Base-by-base conservation (phyloP, 2,329 filamentous ascomycete genomes). In the Aspergillus tamarii region DNA sequence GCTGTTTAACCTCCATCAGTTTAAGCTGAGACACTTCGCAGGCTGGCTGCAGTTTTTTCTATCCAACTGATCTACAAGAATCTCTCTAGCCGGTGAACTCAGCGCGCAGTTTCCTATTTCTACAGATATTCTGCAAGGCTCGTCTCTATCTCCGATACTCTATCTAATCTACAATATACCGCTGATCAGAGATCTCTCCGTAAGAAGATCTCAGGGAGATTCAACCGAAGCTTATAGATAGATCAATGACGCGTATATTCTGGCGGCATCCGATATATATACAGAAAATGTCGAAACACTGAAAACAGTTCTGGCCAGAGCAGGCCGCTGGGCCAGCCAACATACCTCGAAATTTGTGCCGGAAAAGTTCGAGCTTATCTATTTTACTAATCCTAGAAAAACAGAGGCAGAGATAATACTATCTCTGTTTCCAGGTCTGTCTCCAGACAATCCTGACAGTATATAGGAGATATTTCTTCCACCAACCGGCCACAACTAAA, bases 81-180 rank as follows among this genome's bases (percentile, higher is more conserved):
- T 67, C 0, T 58, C 46, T 2, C 28, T 67, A 2, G 59, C 23
- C 4, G 62, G 55, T 1, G 48, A 53, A 9, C 21, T 64, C 1
- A 62, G 48, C 16, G 8, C 1, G 12, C 0, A 14, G 12, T 36
- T 14, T 1, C 10, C 12, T 0, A 36, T 11, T 1, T 11, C 34
- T 0, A 63, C 57, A 0, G 57, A 50, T 2, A 63, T 63, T 12
- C 61, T 48, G 2, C 63, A 65, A 12, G 54, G 65, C 2, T 66
- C 68, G 3, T 67, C 61, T 1, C 56, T 74, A 14, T 74, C 67
- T 1, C 70, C 62, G 34, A 72, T 73, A 21, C 69, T 74, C 19
- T 73, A 69, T 45, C 59, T 74, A 1, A 70, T 74, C 67, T 74
- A 72, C 46, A 74, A 72, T 32, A 69, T 50, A 0, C 32, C 45